These are phyloP conservation scores for Chaetomidium leptoderma DNA, from an alignment of 495 filamentous ascomycete species.

Conservation along the genomic window DNA sequence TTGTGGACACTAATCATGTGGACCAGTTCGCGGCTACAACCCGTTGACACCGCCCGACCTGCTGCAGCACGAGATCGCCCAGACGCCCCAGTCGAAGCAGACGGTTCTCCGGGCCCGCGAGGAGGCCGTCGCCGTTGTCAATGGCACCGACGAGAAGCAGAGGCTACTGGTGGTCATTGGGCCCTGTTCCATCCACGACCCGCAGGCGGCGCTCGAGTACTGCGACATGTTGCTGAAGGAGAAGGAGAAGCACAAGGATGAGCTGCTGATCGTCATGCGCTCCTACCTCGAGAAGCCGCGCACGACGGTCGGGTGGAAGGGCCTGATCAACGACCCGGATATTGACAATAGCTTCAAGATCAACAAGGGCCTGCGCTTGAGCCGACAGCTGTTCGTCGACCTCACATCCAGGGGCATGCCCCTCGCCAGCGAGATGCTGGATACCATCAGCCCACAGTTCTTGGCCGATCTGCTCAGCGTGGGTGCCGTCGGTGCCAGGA, in stretches of 20 bases:
- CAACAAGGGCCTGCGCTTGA: slow-evolving; percentile 88
- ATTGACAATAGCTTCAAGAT: slow-evolving; percentile 99
- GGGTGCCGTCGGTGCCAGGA: slow-evolving; percentile 91
- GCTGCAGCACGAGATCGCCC: slow-evolving; percentile 88
- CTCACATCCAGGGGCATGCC: slow-evolving; percentile 94
- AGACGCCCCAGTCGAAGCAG: slow-evolving; percentile 69
- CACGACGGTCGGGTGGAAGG: slow-evolving; percentile 99
- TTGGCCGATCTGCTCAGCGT: slow-evolving; percentile 88
- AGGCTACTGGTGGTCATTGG: slow-evolving; percentile 90
- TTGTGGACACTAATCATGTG: slow-evolving; percentile 14
- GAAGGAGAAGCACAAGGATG: slow-evolving; percentile 84
- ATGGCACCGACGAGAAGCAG: slow-evolving; percentile 67
- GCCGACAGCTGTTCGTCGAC: slow-evolving; percentile 90
- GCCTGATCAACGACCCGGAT: slow-evolving; percentile 97
- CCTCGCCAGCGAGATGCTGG: slow-evolving; percentile 96
- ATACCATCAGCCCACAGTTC: slow-evolving; percentile 98
- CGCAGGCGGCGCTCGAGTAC: slow-evolving; percentile 87
- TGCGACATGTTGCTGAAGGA: slow-evolving; percentile 74
- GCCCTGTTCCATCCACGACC: slow-evolving; percentile 97
- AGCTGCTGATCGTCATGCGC: slow-evolving; percentile 94
- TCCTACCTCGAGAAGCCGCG: slow-evolving; percentile 98
- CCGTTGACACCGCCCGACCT: slow-evolving; percentile 90
- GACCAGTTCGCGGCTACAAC: slow-evolving; percentile 80
- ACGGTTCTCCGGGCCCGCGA: slow-evolving; percentile 79
- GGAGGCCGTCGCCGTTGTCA: slow-evolving; percentile 75